phyloP scores from a whole-genome alignment of 495 filamentous ascomycete genomes.

The Talaromyces wortmannii region DNA sequence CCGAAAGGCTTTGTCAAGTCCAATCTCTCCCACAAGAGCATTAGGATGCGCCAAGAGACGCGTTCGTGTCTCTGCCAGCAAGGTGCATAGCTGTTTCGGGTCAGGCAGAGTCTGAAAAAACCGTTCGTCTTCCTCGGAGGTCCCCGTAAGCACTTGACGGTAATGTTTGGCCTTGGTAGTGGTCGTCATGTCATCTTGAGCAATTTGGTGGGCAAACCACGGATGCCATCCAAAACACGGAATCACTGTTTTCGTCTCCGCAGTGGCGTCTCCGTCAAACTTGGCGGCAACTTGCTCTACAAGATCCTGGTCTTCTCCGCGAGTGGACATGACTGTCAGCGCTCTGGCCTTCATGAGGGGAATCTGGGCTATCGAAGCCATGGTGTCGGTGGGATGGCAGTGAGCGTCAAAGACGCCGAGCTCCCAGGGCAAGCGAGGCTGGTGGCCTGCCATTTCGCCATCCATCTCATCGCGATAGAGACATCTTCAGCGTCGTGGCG shows the following conservation, averaged over 20 bases:
- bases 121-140: conserved; percentile 32
- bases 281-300: conserved; percentile 60
- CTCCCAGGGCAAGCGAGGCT: conserved; percentile 67
- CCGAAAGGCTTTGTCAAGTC: conserved; percentile 79
- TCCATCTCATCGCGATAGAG: background rate
- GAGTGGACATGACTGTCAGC: conserved; percentile 85
- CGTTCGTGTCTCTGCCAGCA: conserved; percentile 56
- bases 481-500: background rate
- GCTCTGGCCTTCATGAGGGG: conserved; percentile 67
- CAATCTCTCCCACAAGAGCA: conserved; percentile 82
- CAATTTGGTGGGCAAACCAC: conserved; percentile 89
- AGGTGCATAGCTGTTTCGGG: conserved; percentile 60
- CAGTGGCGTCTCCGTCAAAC: conserved; percentile 19
- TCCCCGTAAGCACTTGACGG: conserved; percentile 53
- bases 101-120: conserved; percentile 65
- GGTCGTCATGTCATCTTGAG: background rate
- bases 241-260: conserved; percentile 38
- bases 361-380: conserved; percentile 61
- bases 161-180: conserved; percentile 73
- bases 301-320: conserved; percentile 78
- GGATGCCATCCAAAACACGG: conserved; percentile 98
- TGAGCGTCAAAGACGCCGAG: conserved; percentile 85
- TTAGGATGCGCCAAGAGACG: conserved; percentile 57
- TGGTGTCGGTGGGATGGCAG: conserved; percentile 98
- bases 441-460: background rate